Evolutionary conservation across 805 yeast genomes (phyloP).

Genomic region (Candida berthetii): DNA sequence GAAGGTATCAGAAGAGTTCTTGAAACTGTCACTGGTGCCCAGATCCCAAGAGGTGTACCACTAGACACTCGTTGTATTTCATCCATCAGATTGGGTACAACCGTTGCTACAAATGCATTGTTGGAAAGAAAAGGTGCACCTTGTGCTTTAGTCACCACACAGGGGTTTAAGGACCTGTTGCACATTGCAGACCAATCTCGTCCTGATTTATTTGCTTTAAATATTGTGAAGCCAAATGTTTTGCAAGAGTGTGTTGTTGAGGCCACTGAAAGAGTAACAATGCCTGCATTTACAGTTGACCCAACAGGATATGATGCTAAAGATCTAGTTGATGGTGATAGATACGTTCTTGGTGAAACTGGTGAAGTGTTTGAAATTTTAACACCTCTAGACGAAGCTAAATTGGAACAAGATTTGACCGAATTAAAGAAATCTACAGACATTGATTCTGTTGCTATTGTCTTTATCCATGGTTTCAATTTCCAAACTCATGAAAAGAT

Average conservation of each 20-base stretch:
- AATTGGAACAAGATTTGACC: slow-evolving; percentile 12
- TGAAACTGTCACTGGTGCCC: slow-evolving; percentile 27
- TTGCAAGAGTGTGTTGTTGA: slow-evolving; percentile 38
- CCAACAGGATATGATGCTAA: slow-evolving; percentile 34
- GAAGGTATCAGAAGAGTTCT: slow-evolving; percentile 43
- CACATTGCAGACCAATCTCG: slow-evolving; percentile 48
- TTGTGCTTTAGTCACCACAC: slow-evolving; percentile 41
- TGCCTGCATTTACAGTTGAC: slow-evolving; percentile 63
- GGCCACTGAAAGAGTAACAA: slow-evolving; percentile 47
- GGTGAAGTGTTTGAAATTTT: slow-evolving; percentile 31
- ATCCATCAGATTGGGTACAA: slow-evolving; percentile 41
- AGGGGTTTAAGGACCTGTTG: slow-evolving; percentile 44
- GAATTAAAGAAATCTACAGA: slow-evolving; percentile 18
- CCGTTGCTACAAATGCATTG: slow-evolving; percentile 49
- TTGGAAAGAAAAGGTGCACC: slow-evolving; percentile 45
- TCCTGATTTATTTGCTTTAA: slow-evolving; percentile 44
- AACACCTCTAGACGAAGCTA: slow-evolving; percentile 24
- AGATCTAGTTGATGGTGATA: slow-evolving; percentile 21
- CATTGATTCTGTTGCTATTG: slow-evolving; percentile 27
- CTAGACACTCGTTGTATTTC: slow-evolving; percentile 31
- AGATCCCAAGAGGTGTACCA: slow-evolving; percentile 25
- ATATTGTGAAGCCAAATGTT: slow-evolving; percentile 40
- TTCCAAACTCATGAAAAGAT: slow-evolving; percentile 31
- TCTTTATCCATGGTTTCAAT: slow-evolving; percentile 29
- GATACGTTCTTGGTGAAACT: slow-evolving; percentile 34